These are phyloP conservation scores for Vigna mungo DNA, from an alignment of 306 rosid genomes.

Conservation along the genomic window DNA sequence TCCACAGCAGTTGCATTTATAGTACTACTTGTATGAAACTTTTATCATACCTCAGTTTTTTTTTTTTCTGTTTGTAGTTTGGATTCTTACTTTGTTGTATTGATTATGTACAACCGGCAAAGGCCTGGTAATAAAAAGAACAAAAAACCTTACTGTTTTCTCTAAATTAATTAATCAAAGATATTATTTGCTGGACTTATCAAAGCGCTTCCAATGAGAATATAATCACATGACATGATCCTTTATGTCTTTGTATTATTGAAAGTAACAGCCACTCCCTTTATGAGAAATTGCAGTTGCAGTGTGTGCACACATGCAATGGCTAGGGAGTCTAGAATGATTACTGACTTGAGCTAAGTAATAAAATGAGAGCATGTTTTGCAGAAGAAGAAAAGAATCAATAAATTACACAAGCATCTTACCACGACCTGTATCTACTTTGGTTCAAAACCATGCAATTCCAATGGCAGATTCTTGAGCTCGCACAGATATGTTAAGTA, in stretches of 20 bases:
- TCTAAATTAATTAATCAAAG: slow-evolving; percentile 33
- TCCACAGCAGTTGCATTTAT: slow-evolving; percentile 17
- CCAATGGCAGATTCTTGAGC: not conserved
- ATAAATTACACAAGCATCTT: slow-evolving; percentile 6
- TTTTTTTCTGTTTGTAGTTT: not conserved
- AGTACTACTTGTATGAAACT: slow-evolving; percentile 27
- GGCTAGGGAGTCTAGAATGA: not conserved
- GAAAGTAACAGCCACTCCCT: not conserved
- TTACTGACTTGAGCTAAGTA: slow-evolving; percentile 7
- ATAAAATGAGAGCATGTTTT: not conserved
- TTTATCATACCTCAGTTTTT: not conserved
- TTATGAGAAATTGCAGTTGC: slow-evolving; percentile 15
- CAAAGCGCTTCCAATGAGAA: slow-evolving; percentile 27
- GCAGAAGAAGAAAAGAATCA: not conserved
- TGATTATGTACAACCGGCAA: not conserved
- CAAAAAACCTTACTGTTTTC: not conserved
- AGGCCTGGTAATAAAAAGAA: not conserved
- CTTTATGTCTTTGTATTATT: slow-evolving; percentile 6
- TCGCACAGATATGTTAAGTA: not conserved
- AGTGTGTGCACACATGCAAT: not conserved
- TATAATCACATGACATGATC: slow-evolving; percentile 23
- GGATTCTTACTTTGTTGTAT: slow-evolving; percentile 24
- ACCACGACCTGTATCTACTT: not conserved
- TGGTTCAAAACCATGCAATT: not conserved
- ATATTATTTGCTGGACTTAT: slow-evolving; percentile 1